Evolutionary conservation across 129 eudicot species (phyloP).

Genomic region (Lactuca saligna): DNA sequence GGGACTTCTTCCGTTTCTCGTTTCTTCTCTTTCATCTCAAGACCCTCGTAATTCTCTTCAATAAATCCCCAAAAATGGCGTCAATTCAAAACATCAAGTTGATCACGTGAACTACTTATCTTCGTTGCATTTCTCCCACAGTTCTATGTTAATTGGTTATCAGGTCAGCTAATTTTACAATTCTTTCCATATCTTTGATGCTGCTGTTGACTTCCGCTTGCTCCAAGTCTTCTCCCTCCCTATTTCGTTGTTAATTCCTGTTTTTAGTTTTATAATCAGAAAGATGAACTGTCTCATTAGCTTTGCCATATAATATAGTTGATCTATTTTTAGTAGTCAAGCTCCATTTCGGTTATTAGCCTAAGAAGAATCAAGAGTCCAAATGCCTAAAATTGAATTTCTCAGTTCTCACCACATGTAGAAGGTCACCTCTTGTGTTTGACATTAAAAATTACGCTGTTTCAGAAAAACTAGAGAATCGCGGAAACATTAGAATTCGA

Average conservation of each 20-base stretch:
- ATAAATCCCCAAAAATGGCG: slow-evolving; percentile 33
- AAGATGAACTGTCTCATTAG: not conserved
- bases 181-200: slow-evolving; percentile 3
- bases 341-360: slow-evolving; percentile 19
- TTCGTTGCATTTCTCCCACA: slow-evolving; percentile 16
- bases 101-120: slow-evolving; percentile 16
- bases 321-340: not conserved
- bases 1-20: not conserved
- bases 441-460: not conserved
- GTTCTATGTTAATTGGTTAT: slow-evolving; percentile 2
- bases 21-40: not conserved
- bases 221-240: slow-evolving; percentile 21
- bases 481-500: not conserved
- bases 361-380: not conserved
- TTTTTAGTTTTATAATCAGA: slow-evolving; percentile 8
- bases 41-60: slow-evolving; percentile 14
- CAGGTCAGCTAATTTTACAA: slow-evolving; percentile 32
- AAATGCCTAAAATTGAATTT: not conserved
- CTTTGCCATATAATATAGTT: not conserved
- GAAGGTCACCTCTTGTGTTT: not conserved
- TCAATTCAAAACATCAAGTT: slow-evolving; percentile 19
- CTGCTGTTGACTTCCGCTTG: slow-evolving; percentile 28
- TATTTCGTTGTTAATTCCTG: slow-evolving; percentile 12
- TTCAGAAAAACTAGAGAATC: not conserved
- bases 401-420: not conserved